Conservation (phyloP, 176 grass and related monocot species). For the Aegilops bicornis region DNA sequence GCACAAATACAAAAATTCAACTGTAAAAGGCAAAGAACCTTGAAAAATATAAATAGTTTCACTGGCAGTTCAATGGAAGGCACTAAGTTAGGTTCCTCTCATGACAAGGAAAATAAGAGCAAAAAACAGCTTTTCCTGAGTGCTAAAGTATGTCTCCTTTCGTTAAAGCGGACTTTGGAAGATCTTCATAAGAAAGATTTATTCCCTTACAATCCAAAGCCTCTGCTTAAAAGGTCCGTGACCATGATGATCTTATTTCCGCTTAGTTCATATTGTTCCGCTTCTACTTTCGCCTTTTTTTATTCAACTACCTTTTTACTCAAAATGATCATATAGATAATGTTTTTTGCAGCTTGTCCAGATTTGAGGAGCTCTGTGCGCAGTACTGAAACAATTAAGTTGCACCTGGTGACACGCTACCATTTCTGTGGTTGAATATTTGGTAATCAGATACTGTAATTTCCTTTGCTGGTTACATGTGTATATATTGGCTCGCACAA, state of each 20-base stretch:
- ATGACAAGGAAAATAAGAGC: slow-evolving; percentile 8
- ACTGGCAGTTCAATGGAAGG: slow-evolving; percentile 21
- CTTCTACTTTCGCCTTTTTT: slow-evolving; percentile 7
- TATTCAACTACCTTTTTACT: slow-evolving; percentile 4
- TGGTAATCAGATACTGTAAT: background rate
- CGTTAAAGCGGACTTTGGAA: slow-evolving; percentile 73
- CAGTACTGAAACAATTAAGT: slow-evolving; percentile 37
- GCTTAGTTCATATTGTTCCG: background rate
- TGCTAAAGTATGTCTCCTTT: slow-evolving; percentile 79
- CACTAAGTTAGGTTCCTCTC: slow-evolving; percentile 9
- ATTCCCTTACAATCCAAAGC: slow-evolving; percentile 89
- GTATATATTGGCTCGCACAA: background rate
- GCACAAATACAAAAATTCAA: slow-evolving; percentile 31
- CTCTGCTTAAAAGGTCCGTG: slow-evolving; percentile 80
- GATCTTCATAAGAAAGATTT: slow-evolving; percentile 73
- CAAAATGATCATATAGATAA: background rate
- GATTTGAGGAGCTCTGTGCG: slow-evolving; percentile 57
- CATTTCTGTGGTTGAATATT: background rate
- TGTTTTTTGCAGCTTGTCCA: slow-evolving; percentile 56
- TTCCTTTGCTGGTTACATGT: background rate
- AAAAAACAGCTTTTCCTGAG: slow-evolving; percentile 41
- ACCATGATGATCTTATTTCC: background rate
- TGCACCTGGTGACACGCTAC: background rate
- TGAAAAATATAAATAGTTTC: slow-evolving; percentile 28
- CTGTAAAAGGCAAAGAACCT: slow-evolving; percentile 66